A percentile compares a stretch with the other conserved stretches of the same genome.
Evolutionary conservation across 805 yeast species (phyloP).

Genomic region (Candida sonorensis): DNA sequence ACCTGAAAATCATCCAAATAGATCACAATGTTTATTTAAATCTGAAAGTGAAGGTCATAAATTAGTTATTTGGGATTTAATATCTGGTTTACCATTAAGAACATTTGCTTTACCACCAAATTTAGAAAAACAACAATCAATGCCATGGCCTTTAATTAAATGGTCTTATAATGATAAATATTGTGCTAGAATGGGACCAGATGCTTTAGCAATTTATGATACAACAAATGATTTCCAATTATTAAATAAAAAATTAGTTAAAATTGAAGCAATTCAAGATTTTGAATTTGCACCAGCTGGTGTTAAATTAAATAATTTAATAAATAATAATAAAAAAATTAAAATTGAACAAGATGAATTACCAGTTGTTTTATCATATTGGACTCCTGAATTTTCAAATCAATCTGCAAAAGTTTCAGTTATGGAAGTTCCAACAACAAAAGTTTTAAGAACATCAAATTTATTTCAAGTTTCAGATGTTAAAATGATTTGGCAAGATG

Average conservation of each 20-base stretch:
- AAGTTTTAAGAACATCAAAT: constrained; percentile 83
- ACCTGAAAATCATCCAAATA: constrained; percentile 55
- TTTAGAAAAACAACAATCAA: constrained; percentile 55
- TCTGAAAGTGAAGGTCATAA: constrained; percentile 89
- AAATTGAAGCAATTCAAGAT: constrained; percentile 78
- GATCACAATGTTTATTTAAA: constrained; percentile 72
- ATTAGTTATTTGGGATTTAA: constrained; percentile 87
- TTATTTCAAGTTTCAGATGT: constrained; percentile 92
- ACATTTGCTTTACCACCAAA: constrained; percentile 86
- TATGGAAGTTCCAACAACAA: constrained; percentile 79
- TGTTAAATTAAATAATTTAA: constrained; percentile 59
- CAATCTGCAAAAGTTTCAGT: constrained; percentile 93
- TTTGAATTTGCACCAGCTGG: constrained; percentile 95
- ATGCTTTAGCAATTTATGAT: constrained; percentile 87
- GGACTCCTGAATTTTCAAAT: constrained; percentile 91
- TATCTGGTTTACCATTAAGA: constrained; percentile 75
- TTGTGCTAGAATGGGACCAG: constrained; percentile 94
- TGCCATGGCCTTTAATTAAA: constrained; percentile 94
- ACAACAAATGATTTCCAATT: constrained; percentile 63
- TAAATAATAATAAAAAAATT: no score
- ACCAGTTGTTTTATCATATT: constrained; percentile 70
- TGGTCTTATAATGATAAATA: constrained; percentile 92
- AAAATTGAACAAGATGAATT: constrained; percentile 40
- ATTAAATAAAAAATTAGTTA: constrained; percentile 78
- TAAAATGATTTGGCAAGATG: constrained; percentile 89